Base-by-base conservation (phyloP, 768 basidiomycete genomes). In the Glaciozyma antarctica region DNA sequence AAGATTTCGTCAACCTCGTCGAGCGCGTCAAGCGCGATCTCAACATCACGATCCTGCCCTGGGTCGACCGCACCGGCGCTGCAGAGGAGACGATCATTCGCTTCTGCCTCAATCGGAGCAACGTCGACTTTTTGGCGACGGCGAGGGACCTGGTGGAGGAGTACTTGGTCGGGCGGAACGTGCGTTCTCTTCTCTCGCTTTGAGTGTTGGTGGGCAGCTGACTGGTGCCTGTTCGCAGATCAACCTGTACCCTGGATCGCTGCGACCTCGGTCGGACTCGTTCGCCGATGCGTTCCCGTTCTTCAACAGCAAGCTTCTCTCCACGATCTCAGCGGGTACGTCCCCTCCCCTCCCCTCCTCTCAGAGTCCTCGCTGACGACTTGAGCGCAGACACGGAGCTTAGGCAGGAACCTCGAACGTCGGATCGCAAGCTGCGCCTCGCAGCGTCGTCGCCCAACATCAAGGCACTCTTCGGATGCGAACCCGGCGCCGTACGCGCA, bases 251-350 rank as follows among this genome's bases (percentile, higher is more conserved):
- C 73, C 72, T 24, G 69, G 71, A 10, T 58, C 89, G 88, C 76
- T 90, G 86, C 57, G 69, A 2, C 73, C 73, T 77, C 82, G 90
- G 54, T 87, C 87, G 10, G 93, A 97, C 74, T 90, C 91, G 1
- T 93, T 94, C 74, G 87, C 91, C 43, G 91, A 94, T 75, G 89
- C 92, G 2, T 93, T 94, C 81, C 88, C 91, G 30, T 91, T 94
- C 76, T 94, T 95, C 76, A 90, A 95, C 75, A 90, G 89, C 78
- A 95, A 92, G 77, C 84, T 95, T 2, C 81, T 95, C 56, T 86
- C 91, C 21, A 86, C 87, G 26, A 63, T 75, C 5, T 60, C 66
- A 21, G 63, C 52, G 28, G 56, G 34, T 47, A 21, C 51, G 49
- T 55, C 24, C 17, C 26, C 21, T 61, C 48, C 8, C 49, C 67